Base-by-base conservation (phyloP, 805 yeast species). In the Hanseniaspora nectarophila region DNA sequence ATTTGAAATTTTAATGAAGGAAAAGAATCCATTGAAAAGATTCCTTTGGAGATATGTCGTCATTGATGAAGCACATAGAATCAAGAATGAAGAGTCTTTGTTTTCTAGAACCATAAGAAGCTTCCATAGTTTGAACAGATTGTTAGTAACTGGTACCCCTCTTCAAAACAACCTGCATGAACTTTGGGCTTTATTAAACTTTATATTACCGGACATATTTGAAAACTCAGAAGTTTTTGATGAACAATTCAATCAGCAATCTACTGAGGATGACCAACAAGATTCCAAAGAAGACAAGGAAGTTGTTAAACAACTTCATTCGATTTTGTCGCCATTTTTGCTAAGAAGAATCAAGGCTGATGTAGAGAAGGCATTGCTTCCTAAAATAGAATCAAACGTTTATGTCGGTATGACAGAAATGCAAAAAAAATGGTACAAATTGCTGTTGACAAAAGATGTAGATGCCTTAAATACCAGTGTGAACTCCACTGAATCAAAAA, bases 51-150 rank as follows among this genome's bases (percentile, higher is more conserved):
- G 89, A 67, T 90, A 90, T 65, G 81, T 92, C 53, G 75, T 92
- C 20, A 86, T 90, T 49, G 98, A 90, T 69, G 97, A 89, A 67
- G 97, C 97, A 2, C 98, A 90, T 66, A 78, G 97, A 64, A 90
- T 90, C 64, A 90, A 90, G 63, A 92, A 92, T 64, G 97, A 92
- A 63, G 94, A 86, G 61, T 82, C 94, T 58, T 81, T 92, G 35
- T 71, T 90, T 47, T 87, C 97, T 1, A 97, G 90, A 66, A 89
- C 92, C 57, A 89, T 92, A 55, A 77, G 97, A 57, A 67, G 88
- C 24, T 88, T 90, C 63, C 84, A 85, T 63, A 86, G 96, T 16
- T 78, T 81, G 54, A 86, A 86, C 64, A 73, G 98, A 55, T 68
- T 90, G 43, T 70, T 90, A 54, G 88, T 90, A 55, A 90, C 98